Base-by-base conservation (phyloP, 345 rosid species). In the Corymbia maculata region DNA sequence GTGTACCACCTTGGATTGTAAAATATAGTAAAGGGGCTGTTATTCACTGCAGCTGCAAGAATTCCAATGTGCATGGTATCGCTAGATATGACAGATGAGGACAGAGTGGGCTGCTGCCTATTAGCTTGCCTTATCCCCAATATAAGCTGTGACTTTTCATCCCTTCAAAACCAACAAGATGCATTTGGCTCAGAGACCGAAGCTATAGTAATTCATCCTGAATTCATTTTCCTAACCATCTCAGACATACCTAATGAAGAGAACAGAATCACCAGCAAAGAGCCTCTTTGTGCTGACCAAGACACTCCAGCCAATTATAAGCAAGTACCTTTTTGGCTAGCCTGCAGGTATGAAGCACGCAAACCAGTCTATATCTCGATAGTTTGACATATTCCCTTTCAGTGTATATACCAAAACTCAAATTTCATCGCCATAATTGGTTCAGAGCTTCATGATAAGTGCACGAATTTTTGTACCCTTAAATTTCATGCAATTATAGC, bases 1-100 rank as follows among this genome's bases (percentile, higher is more conserved):
- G 0, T n/a, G 49, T 75, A 19, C 84, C 88, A 97, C 99, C 99
- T 97, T 28, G 99, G 99, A 92, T 98, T 98, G 91, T 94, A 98
- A 88, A 98, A 98, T 87, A 98, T 92, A 79, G 96, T 96, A 88
- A 98, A 98, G 7, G 98, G 99, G 86, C 99, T 98, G 89, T 92
- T 94, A 87, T 98, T 98, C 49, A 98, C 97, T 59, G 97, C 98
- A 22, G 99, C 99, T 85, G 99, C 99, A 89, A 98, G 99, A 89
- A 98, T 94, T 86, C 99, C 99, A 21, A 98, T 98, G 87, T 98
- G 99, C 99, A 98, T 98, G 92, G 99, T 98, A 86, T 98, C 99
- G 85, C 99, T 98, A 61, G 99, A 96, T 92, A 98, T 94, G 87
- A 98, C 98, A 52, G 99, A 98, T 11, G 99, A 98, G 55, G 99